Percentiles rank a stretch among this genome's conserved stretches.
Evolutionary conservation across 2,329 filamentous ascomycete species (phyloP).

Genomic region (Fusarium hainanense): DNA sequence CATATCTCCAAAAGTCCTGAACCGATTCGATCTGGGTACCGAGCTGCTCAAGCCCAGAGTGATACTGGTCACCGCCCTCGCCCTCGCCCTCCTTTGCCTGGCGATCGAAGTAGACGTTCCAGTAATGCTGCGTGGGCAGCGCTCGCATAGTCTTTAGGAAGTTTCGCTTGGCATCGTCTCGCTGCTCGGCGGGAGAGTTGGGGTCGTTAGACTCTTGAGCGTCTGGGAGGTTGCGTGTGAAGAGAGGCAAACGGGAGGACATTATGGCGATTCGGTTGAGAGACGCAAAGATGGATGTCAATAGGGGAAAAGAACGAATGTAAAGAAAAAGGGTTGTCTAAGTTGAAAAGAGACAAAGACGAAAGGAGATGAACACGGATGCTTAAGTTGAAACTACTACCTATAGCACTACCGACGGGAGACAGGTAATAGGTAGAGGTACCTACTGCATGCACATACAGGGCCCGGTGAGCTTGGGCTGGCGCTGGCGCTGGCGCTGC

Average conservation of each 20-base stretch:
- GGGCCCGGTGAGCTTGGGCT: background rate
- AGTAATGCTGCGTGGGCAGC: slow-evolving; percentile 82
- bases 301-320: slow-evolving; percentile 21
- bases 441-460: background rate
- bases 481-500: background rate
- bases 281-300: background rate
- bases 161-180: slow-evolving; percentile 85
- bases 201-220: slow-evolving; percentile 68
- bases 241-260: slow-evolving; percentile 67
- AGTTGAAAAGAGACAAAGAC: slow-evolving; percentile 9
- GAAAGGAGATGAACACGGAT: slow-evolving; percentile 29
- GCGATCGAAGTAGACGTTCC: slow-evolving; percentile 77
- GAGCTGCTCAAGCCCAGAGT: slow-evolving; percentile 69
- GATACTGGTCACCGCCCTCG: slow-evolving; percentile 59
- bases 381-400: slow-evolving; percentile 20
- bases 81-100: slow-evolving; percentile 52
- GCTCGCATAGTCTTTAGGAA: slow-evolving; percentile 79
- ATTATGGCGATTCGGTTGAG: slow-evolving; percentile 52
- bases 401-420: background rate
- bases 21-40: slow-evolving; percentile 78
- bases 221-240: slow-evolving; percentile 71
- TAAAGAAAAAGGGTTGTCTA: slow-evolving; percentile 15
- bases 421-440: background rate
- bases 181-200: slow-evolving; percentile 76
- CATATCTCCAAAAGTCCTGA: slow-evolving; percentile 86